Conservation (phyloP, 1,284 basidiomycete species). For the Xerocomus nothofagi region DNA sequence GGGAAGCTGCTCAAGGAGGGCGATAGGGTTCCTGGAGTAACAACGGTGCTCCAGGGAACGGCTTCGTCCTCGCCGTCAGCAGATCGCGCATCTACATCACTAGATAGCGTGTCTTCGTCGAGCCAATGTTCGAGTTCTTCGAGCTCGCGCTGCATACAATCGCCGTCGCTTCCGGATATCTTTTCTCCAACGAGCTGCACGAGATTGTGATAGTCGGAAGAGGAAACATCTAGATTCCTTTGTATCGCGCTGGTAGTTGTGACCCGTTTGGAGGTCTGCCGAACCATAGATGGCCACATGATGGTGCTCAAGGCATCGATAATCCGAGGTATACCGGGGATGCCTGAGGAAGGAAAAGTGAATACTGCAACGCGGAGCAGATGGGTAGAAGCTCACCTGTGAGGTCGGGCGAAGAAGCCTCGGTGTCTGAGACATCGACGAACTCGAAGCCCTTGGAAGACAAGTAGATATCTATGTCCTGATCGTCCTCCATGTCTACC, state of each 20-base stretch:
- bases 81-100: constrained; percentile 20
- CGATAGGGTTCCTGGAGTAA: constrained; percentile 31
- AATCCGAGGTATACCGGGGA: constrained; percentile 64
- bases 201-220: constrained; percentile 22
- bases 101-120: constrained; percentile 40
- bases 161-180: constrained; percentile 19
- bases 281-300: constrained; percentile 79
- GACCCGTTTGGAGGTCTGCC: constrained; percentile 6
- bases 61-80: constrained; percentile 9
- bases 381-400: constrained; percentile 16
- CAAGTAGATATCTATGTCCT: constrained; percentile 62
- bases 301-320: constrained; percentile 77
- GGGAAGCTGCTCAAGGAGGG: constrained; percentile 25
- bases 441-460: constrained; percentile 74
- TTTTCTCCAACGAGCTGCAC: constrained; percentile 23
- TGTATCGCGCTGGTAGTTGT: neutral
- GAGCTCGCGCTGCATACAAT: constrained; percentile 50
- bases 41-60: constrained; percentile 29
- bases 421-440: constrained; percentile 43
- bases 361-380: neutral
- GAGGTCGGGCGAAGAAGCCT: constrained; percentile 13
- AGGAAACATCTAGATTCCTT: constrained; percentile 7
- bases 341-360: constrained; percentile 38
- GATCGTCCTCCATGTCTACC: constrained; percentile 32
- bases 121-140: constrained; percentile 64